Evolutionary conservation across 768 basidiomycete genomes (phyloP).

Genomic region (Mycena rosella): DNA sequence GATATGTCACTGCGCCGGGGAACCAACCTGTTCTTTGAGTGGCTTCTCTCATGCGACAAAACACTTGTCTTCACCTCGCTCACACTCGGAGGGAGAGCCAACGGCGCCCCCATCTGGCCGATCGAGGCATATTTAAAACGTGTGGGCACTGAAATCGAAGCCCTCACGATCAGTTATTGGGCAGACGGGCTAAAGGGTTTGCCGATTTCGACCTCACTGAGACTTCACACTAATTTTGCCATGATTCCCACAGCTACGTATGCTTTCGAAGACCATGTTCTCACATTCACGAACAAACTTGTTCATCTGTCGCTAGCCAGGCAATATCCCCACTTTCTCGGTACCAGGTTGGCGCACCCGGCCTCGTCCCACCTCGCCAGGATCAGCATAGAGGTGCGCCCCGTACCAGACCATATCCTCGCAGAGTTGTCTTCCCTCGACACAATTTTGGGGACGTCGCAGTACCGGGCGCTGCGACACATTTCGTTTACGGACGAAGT

Average conservation of each 20-base stretch:
- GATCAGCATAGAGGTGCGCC: not conserved
- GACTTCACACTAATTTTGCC: not conserved
- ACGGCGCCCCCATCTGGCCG: not conserved
- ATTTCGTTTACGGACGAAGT: not conserved
- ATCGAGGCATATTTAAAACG: not conserved
- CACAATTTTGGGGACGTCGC: not conserved
- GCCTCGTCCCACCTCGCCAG: not conserved
- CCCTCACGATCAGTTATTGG: not conserved
- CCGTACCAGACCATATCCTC: not conserved
- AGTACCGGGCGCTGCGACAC: not conserved
- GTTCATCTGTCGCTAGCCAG: not conserved
- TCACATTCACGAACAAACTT: not conserved
- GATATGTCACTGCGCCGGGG: not conserved
- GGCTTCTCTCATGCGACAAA: not conserved
- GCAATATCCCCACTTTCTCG: not conserved
- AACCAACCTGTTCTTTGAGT: slow-evolving; percentile 3
- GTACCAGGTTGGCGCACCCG: not conserved
- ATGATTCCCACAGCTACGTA: not conserved
- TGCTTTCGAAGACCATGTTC: not conserved
- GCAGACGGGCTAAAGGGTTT: not conserved
- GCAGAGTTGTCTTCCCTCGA: not conserved
- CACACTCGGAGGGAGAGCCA: not conserved
- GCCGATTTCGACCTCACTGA: not conserved
- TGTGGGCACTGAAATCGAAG: slow-evolving; percentile 2
- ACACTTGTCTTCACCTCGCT: slow-evolving; percentile 5